Evolutionary conservation across 108 stramenopile genomes (phyloP).

Genomic region (Nannochloropsis oceanica): DNA sequence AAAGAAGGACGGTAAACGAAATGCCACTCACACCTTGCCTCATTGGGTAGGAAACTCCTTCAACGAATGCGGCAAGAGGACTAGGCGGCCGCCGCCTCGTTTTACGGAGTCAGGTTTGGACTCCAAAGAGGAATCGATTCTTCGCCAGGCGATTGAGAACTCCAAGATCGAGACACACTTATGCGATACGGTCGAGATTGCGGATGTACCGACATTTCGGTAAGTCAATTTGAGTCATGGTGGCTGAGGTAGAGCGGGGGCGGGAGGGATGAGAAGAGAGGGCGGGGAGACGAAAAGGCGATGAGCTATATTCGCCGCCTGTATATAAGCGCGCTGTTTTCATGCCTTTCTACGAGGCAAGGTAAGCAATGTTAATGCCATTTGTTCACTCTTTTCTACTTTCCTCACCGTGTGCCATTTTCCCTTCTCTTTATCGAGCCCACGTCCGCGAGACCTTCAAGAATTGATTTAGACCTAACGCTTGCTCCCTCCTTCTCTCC

Average conservation of each 20-base stretch:
- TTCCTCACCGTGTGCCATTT: too few species aligned
- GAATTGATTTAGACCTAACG: too few species aligned
- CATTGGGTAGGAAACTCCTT: neutral
- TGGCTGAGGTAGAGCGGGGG: too few species aligned
- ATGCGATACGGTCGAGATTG: neutral
- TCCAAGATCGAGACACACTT: neutral
- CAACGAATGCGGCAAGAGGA: neutral
- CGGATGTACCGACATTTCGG: neutral
- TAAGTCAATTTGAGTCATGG: neutral
- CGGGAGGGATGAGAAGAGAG: too few species aligned
- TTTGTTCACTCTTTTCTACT: too few species aligned
- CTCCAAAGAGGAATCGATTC: neutral
- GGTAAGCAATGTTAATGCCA: too few species aligned
- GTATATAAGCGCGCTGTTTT: too few species aligned
- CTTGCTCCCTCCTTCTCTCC: neutral
- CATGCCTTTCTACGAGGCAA: too few species aligned
- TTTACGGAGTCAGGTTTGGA: neutral
- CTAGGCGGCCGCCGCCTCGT: neutral
- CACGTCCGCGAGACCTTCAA: too few species aligned
- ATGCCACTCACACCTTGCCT: neutral
- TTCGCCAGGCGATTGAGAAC: neutral
- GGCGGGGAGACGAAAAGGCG: too few species aligned
- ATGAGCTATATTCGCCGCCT: too few species aligned
- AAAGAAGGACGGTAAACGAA: neutral
- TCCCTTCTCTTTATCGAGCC: too few species aligned